A percentile compares a stretch with the other conserved stretches of the same genome.
Evolutionary conservation across 129 eudicot genomes (phyloP).

Genomic region (Centaurea solstitialis): DNA sequence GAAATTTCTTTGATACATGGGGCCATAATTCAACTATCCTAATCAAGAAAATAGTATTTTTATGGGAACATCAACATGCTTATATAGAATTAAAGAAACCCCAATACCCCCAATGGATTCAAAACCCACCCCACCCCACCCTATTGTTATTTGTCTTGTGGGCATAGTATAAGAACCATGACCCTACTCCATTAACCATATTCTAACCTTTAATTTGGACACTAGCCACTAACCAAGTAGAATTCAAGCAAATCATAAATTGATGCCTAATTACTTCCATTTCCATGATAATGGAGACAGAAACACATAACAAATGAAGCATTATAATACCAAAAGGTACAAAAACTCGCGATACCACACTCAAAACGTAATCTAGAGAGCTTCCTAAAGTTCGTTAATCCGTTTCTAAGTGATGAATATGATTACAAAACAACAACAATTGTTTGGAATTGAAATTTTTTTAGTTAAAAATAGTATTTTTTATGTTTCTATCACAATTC

Average conservation of each 20-base stretch:
- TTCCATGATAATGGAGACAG: not conserved
- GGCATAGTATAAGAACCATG: constrained; percentile 10
- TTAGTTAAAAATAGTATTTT: too few relatives aligned
- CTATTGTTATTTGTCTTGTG: constrained; percentile 20
- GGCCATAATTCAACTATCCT: constrained; percentile 35
- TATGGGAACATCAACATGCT: constrained; percentile 33
- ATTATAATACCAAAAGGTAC: not conserved
- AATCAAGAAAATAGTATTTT: constrained; percentile 27
- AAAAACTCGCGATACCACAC: not conserved
- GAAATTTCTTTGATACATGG: constrained; percentile 32
- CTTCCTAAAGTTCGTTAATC: not conserved
- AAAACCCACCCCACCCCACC: not conserved
- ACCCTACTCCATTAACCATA: constrained; percentile 26
- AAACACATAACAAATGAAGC: not conserved
- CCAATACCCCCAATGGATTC: constrained; percentile 18
- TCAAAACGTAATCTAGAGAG: not conserved
- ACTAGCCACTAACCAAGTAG: constrained; percentile 30
- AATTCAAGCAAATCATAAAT: not conserved
- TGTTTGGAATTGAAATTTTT: too few relatives aligned
- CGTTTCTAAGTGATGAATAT: not conserved
- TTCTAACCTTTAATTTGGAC: not conserved
- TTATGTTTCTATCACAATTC: too few relatives aligned
- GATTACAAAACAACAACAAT: too few relatives aligned
- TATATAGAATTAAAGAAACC: constrained; percentile 12
- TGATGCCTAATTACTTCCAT: not conserved